Evolutionary conservation across 2,329 filamentous ascomycete genomes (phyloP).

Genomic region (Pestalotiopsis sp.): DNA sequence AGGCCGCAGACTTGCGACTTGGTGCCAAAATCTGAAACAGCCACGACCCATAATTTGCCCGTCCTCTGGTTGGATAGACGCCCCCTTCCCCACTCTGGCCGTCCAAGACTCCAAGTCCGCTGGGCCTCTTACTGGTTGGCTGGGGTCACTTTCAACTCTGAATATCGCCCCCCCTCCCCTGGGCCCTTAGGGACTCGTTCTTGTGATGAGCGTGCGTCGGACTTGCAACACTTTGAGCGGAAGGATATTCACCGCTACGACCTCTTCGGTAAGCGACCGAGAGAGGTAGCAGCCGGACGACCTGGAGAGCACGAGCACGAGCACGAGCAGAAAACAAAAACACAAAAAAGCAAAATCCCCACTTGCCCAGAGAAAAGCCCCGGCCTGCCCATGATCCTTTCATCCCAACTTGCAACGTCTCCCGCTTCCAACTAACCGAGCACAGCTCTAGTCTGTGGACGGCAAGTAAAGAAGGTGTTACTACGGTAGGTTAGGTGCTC

Average conservation of each 20-base stretch:
- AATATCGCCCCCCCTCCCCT: not conserved
- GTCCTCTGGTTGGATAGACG: not conserved
- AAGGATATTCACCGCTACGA: slow-evolving; percentile 11
- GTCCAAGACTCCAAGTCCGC: not conserved
- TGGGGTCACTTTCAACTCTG: not conserved
- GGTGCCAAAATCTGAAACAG: slow-evolving; percentile 9
- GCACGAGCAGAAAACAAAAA: not conserved
- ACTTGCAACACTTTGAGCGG: not conserved
- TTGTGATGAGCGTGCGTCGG: not conserved
- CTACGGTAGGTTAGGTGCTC: not conserved
- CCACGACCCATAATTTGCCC: slow-evolving; percentile 5
- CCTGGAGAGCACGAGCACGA: not conserved
- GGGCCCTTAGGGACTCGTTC: not conserved
- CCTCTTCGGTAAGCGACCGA: not conserved
- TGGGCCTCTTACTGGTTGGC: not conserved
- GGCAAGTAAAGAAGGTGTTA: not conserved
- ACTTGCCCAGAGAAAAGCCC: not conserved
- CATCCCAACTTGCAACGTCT: slow-evolving; percentile 11
- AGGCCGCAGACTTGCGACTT: slow-evolving; percentile 4
- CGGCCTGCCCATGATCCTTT: not conserved
- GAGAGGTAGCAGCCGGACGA: not conserved
- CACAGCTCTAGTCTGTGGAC: not conserved
- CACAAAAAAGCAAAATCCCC: not conserved
- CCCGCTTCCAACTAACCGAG: not conserved
- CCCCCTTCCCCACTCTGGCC: not conserved